Conservation (phyloP, 768 basidiomycete species). For the Hydnomerulius pinastri region DNA sequence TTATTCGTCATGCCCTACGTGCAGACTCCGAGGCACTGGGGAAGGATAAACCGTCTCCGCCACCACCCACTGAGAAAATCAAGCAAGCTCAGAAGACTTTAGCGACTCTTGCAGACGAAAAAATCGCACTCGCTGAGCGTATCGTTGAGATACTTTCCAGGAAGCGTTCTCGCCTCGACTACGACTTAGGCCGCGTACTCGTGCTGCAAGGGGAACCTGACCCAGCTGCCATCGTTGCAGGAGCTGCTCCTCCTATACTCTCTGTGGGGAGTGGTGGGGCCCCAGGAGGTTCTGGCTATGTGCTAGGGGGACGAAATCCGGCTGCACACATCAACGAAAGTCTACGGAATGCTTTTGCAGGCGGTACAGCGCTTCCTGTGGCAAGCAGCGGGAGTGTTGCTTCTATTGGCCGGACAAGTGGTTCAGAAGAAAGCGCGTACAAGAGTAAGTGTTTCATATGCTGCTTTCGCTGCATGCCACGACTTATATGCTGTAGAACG, state of each 20-base stretch:
- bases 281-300: slow-evolving; percentile 25
- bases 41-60: slow-evolving; percentile 36
- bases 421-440: slow-evolving; percentile 27
- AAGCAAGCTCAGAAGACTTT: slow-evolving; percentile 28
- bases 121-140: slow-evolving; percentile 44
- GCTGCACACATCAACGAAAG: slow-evolving; percentile 43
- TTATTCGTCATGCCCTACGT: slow-evolving; percentile 45
- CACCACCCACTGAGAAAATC: slow-evolving; percentile 33
- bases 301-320: slow-evolving; percentile 38
- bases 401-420: slow-evolving; percentile 14
- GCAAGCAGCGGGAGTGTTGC: slow-evolving; percentile 4
- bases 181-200: slow-evolving; percentile 46
- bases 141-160: slow-evolving; percentile 46
- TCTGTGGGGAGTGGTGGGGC: slow-evolving; percentile 12
- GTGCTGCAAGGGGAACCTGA: slow-evolving; percentile 46
- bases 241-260: slow-evolving; percentile 23
- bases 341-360: slow-evolving; percentile 37
- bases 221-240: slow-evolving; percentile 33
- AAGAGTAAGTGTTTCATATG: slow-evolving; percentile 25
- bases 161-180: slow-evolving; percentile 48
- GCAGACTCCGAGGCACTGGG: slow-evolving; percentile 22
- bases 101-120: slow-evolving; percentile 41
- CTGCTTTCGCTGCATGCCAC: background rate
- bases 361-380: slow-evolving; percentile 26
- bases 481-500: slow-evolving; percentile 25